Conservation (phyloP, 2,329 filamentous ascomycete species). For the Lomentospora prolificans region DNA sequence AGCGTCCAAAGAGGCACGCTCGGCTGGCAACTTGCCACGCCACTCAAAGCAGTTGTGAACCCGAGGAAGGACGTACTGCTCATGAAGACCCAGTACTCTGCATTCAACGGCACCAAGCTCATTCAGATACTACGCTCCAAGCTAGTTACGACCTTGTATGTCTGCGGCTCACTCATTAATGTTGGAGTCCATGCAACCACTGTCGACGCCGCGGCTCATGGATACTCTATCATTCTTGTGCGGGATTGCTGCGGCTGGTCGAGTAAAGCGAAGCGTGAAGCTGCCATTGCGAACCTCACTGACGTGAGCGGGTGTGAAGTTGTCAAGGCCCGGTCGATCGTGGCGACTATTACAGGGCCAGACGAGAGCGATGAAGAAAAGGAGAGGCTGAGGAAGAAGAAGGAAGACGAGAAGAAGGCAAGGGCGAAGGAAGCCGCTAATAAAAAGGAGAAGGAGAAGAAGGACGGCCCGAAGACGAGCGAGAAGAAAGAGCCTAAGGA, state of each 20-base stretch:
- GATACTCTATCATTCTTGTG: constrained; percentile 75
- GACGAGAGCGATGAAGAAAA: constrained; percentile 13
- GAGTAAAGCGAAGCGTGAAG: constrained; percentile 55
- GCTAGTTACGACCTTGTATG: constrained; percentile 79
- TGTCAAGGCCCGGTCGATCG: constrained; percentile 3
- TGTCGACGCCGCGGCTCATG: constrained; percentile 79
- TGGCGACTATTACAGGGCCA: neutral
- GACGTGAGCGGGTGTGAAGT: constrained; percentile 66
- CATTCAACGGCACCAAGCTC: constrained; percentile 65
- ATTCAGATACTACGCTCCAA: constrained; percentile 71
- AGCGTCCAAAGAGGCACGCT: constrained; percentile 34
- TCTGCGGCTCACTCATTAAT: constrained; percentile 81
- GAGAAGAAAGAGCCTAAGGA: constrained; percentile 7
- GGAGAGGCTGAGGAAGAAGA: constrained; percentile 10
- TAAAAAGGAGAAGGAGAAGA: neutral
- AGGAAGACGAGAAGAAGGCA: constrained; percentile 6
- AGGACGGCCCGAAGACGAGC: neutral
- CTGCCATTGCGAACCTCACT: constrained; percentile 60
- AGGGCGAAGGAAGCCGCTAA: neutral
- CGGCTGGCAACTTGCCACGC: constrained; percentile 35
- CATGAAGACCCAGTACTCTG: constrained; percentile 77
- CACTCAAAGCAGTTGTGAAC: constrained; percentile 32
- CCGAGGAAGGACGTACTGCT: constrained; percentile 40
- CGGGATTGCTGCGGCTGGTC: constrained; percentile 84
- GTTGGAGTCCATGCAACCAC: constrained; percentile 86